phyloP scores from a whole-genome alignment of 208 protist genomes.

The Trypanosoma vivax region DNA sequence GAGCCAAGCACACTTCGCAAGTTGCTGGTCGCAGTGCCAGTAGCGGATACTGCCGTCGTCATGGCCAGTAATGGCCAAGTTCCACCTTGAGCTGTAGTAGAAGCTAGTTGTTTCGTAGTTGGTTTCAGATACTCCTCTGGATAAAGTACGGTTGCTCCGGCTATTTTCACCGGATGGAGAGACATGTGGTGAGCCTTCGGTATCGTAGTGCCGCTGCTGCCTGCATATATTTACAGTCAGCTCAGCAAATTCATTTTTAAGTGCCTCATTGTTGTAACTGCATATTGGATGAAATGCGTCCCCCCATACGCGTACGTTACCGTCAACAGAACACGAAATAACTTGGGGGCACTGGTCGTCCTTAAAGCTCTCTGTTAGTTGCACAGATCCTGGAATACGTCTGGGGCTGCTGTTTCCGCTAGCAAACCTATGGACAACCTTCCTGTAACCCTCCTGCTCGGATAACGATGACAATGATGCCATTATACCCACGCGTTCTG shows the following conservation, averaged over 20 bases:
- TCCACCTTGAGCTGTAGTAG: slow-evolving; percentile 18
- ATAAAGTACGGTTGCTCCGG: neutral
- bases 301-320: neutral
- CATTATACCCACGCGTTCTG: no score
- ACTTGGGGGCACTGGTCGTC: neutral
- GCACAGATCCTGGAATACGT: no score
- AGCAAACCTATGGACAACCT: no score
- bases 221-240: neutral
- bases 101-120: slow-evolving; percentile 28
- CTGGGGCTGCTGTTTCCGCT: no score
- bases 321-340: neutral
- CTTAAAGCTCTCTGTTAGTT: neutral
- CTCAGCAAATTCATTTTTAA: slow-evolving; percentile 1
- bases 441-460: no score
- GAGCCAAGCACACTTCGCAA: slow-evolving; percentile 19
- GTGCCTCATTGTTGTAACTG: slow-evolving; percentile 1
- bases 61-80: slow-evolving; percentile 31
- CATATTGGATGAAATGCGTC: neutral
- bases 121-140: slow-evolving; percentile 1
- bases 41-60: slow-evolving; percentile 34
- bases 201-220: neutral
- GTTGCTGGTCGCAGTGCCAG: slow-evolving; percentile 26
- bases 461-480: no score
- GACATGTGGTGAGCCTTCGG: slow-evolving; percentile 1
- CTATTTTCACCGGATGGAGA: slow-evolving; percentile 1